Base-by-base conservation (phyloP, 371 early-diverging fungal species). In the Coemansia linderi region DNA sequence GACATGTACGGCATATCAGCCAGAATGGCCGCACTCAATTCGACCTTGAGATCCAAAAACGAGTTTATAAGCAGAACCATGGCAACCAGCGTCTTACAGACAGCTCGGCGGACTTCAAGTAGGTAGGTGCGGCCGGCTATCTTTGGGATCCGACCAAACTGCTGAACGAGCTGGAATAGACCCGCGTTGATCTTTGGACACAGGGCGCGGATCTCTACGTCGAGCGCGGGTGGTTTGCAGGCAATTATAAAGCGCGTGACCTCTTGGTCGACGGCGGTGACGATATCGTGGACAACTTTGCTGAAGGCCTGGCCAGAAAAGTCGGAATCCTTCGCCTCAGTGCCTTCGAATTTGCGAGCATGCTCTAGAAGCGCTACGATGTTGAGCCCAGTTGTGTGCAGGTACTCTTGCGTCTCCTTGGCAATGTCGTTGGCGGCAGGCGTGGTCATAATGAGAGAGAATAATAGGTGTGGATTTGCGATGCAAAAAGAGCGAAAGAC, bases 101-200 rank as follows among this genome's bases (percentile, higher is more conserved):
- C 24, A 5, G 79, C 79, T 17, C 50, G 59, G 48, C 71, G 75
- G 27, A 78, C 71, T 9, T 74, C 63, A 0, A 48, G 58, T 58
- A 78, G 50, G 33, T 78, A 78, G 2, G 64, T 61, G 19, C 59
- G 66, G 0, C 79, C 79, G 0, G 79, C 75, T 12, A 56, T 31
- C 68, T 66, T 70, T 60, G 79, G 79, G 12, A 78, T 58, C 1
- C 40, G 52, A 37, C 68, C 60, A 15, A 64, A 37, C 9, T 61
- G 67, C 63, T 71, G 66, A 4, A 73, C 79, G 4, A 78, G 79
- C 46, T 67, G 70, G 65, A 78, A 78, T 24, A 75, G 63, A 17
- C 74, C 79, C 1, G 79, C 75, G 33, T 57, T 67, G 43, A 78
- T 70, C 79, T 78, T 78, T 66, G 79, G 79, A 15, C 69, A 74